These are phyloP conservation scores for Clavispora santaluciae DNA, from an alignment of 805 yeast species.

Conservation along the genomic window DNA sequence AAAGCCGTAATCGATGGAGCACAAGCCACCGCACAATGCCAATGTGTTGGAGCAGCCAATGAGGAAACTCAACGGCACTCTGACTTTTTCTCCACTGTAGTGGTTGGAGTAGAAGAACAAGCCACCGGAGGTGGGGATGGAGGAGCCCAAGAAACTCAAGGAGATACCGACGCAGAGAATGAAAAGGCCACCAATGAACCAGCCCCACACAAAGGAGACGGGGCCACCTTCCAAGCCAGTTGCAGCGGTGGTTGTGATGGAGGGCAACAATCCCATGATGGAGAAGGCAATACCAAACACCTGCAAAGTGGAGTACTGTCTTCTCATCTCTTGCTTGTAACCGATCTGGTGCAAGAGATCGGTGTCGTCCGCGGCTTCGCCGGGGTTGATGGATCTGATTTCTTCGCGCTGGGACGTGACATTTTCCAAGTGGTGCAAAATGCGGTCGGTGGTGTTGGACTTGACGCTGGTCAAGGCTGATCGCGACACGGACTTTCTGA, in stretches of 20 bases:
- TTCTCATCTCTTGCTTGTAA: constrained; percentile 5
- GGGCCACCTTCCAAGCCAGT: constrained; percentile 9
- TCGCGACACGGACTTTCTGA: neutral
- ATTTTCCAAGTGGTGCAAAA: constrained; percentile 2
- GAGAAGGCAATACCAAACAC: constrained; percentile 7
- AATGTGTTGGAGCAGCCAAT: constrained; percentile 65
- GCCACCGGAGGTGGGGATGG: constrained; percentile 12
- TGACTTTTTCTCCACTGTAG: constrained; percentile 4
- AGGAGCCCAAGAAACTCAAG: constrained; percentile 8
- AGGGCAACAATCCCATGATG: constrained; percentile 6
- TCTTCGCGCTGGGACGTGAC: constrained; percentile 4
- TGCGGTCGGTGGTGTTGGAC: constrained; percentile 1
- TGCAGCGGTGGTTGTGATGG: constrained; percentile 5
- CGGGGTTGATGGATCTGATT: constrained; percentile 4
- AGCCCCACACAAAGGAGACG: constrained; percentile 9
- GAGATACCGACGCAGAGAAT: constrained; percentile 5
- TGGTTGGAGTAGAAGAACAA: constrained; percentile 9
- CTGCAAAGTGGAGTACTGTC: constrained; percentile 3
- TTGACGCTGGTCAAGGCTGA: neutral
- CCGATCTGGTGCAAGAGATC: constrained; percentile 6
- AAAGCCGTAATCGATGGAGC: constrained; percentile 66
- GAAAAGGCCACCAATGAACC: constrained; percentile 7
- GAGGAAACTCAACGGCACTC: constrained; percentile 18
- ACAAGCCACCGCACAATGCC: constrained; percentile 60
- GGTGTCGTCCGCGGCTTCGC: constrained; percentile 5